Evolutionary conservation across 306 rosid species (phyloP).

Genomic region (Inga laurina): DNA sequence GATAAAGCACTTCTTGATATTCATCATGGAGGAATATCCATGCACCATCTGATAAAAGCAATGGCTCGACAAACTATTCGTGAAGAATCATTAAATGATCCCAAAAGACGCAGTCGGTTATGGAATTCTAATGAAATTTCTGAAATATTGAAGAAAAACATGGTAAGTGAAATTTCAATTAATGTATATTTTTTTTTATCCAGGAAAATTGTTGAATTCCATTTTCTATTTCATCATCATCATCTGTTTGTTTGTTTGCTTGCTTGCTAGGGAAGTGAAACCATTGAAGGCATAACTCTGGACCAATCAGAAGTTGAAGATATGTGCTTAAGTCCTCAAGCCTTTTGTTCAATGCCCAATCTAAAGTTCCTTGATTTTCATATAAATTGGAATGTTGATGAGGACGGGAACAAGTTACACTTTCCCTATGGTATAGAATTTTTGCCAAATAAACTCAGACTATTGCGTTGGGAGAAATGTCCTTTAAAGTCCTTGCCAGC

Average conservation of each 20-base stretch:
- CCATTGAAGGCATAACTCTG: slow-evolving; percentile 15
- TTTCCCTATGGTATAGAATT: neutral
- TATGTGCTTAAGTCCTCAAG: neutral
- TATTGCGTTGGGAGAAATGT: neutral
- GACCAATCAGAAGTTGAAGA: neutral
- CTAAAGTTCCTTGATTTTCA: slow-evolving; percentile 13
- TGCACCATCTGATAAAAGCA: neutral
- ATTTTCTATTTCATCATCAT: neutral
- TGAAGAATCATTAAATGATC: neutral
- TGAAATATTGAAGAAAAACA: neutral
- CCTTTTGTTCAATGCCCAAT: slow-evolving; percentile 22
- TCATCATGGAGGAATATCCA: neutral
- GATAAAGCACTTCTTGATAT: slow-evolving; percentile 15
- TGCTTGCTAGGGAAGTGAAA: slow-evolving; percentile 26
- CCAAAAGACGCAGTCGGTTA: neutral
- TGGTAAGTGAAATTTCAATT: neutral
- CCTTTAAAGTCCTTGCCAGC: slow-evolving; percentile 24
- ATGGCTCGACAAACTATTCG: neutral
- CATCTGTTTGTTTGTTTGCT: neutral
- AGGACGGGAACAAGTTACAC: neutral
- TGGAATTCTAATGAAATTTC: neutral
- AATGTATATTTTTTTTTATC: too few species aligned
- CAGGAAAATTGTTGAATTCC: neutral
- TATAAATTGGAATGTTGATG: accelerated
- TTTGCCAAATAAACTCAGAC: slow-evolving; percentile 11